Conservation (phyloP, 1,284 basidiomycete species). For the Malassezia obtusa region DNA sequence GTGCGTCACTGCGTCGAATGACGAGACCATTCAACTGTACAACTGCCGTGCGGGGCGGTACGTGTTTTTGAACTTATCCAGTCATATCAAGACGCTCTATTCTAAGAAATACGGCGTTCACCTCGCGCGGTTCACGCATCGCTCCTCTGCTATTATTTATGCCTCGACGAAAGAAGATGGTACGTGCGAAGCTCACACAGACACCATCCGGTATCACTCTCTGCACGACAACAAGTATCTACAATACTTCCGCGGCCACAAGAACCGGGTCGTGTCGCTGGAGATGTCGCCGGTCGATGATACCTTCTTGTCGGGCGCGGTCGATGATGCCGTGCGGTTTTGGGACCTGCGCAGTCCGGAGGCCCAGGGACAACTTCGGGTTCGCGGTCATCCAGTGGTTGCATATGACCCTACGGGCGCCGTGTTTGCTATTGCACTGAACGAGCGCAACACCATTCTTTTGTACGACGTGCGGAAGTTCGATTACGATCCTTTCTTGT, state of each 20-base stretch:
- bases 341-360: slow-evolving; percentile 81
- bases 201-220: slow-evolving; percentile 87
- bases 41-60: slow-evolving; percentile 81
- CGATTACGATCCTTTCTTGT: slow-evolving; percentile 79
- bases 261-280: slow-evolving; percentile 65
- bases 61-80: slow-evolving; percentile 48
- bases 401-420: slow-evolving; percentile 81
- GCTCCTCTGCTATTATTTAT: slow-evolving; percentile 70
- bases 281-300: slow-evolving; percentile 88
- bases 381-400: slow-evolving; percentile 64
- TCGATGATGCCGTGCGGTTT: slow-evolving; percentile 86
- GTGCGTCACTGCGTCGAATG: slow-evolving; percentile 77
- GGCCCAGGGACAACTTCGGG: slow-evolving; percentile 56
- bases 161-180: slow-evolving; percentile 89
- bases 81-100: slow-evolving; percentile 64
- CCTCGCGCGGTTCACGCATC: slow-evolving; percentile 87
- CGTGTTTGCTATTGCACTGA: slow-evolving; percentile 86
- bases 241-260: slow-evolving; percentile 91
- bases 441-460: slow-evolving; percentile 49
- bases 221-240: slow-evolving; percentile 92
- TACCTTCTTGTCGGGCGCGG: slow-evolving; percentile 84
- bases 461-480: slow-evolving; percentile 74
- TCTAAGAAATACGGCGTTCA: slow-evolving; percentile 96
- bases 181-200: slow-evolving; percentile 19
- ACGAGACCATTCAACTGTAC: slow-evolving; percentile 83